Evolutionary conservation across 441 rosid genomes (phyloP), one percentile per base, ranked within the genome.

Genomic region (Pelargonium citronellum): DNA sequence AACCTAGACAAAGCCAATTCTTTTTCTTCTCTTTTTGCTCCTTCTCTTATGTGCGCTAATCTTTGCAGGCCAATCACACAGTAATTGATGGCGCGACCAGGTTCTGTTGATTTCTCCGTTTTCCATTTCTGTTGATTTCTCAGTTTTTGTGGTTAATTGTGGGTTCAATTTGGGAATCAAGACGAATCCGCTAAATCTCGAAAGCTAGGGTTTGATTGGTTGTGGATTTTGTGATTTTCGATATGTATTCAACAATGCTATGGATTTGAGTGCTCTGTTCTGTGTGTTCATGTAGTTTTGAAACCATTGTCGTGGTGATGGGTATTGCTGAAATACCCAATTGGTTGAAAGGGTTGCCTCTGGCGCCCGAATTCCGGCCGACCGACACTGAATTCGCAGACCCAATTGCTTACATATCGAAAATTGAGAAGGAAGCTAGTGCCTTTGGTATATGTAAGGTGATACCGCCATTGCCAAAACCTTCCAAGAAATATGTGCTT

Each of bases 381-480:
- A 93, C 97, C 1, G 99, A 92, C 73, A 93, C 99, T 27, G 99
- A 96, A 82, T 93, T 96, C 66, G 90, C 96, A 10, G 98, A 96
- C 84, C 99, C 98, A 64, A 87, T 96, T 79, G 96, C 97, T 8
- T 96, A 96, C 58, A 93, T 96, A 74, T 96, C 98, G 1, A 96
- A 89, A 81, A 96, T 96, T 64, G 99, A 96, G 85, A 91, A 87
- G 82, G 88, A 92, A 70, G 99, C 97, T 27, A 80, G 91, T 78
- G 95, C 89, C 41, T 91, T 87, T 79, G 98, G 99, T 70, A 93
- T 96, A 57, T 96, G 99, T 76, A 96, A 96, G 87, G 89, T 96
- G 71, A 76, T 96, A 71, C 99, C 99, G 44, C 99, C 99, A 7
- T 78, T 92, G 78, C 93, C 99, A 5, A 91, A 82, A 76, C 98